Conservation (phyloP, 2,329 filamentous ascomycete genomes). For the Hyphodiscus sp. region DNA sequence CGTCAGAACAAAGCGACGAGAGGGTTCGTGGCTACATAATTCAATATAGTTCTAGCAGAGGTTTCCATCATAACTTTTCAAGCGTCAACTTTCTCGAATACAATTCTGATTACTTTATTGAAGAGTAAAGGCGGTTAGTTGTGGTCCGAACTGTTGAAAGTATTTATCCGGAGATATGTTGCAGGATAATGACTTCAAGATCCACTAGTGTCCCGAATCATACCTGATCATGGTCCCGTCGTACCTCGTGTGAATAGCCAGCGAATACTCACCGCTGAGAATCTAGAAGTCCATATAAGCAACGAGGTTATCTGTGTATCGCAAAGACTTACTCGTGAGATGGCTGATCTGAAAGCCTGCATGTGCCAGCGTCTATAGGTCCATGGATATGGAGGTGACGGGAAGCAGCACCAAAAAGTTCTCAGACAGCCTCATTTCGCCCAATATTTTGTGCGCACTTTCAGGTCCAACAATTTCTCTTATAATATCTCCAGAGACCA, state of each 20-base stretch:
- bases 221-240: neutral
- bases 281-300: neutral
- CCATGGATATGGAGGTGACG: neutral
- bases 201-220: neutral
- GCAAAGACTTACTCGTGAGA: neutral
- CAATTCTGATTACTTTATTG: no score
- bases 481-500: no score
- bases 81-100: no score
- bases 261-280: neutral
- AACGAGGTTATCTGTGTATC: neutral
- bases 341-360: neutral
- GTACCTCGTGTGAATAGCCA: neutral
- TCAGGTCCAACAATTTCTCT: no score
- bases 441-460: no score
- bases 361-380: neutral
- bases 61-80: constrained; percentile 1
- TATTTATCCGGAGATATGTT: no score
- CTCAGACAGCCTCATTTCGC: no score
- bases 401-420: neutral
- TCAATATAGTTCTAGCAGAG: neutral
- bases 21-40: neutral
- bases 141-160: no score
- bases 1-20: neutral
- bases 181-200: no score
- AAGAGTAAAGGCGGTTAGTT: no score